These are phyloP conservation scores for Fusarium solani-melongenae DNA, from an alignment of 2,329 filamentous ascomycete genomes.

Conservation along the genomic window DNA sequence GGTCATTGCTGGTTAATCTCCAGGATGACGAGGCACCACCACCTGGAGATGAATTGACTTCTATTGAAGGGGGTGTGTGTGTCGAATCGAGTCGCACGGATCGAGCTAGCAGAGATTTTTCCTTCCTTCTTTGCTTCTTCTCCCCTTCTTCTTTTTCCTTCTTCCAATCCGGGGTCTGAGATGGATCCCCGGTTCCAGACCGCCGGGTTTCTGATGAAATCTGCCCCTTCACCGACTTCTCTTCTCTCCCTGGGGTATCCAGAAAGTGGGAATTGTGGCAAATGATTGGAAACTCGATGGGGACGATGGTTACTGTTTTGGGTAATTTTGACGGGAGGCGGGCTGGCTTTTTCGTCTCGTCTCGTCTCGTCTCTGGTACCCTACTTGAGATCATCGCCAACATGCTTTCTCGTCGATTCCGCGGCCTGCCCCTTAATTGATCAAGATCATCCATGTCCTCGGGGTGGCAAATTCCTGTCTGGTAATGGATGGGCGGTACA, in stretches of 20 bases:
- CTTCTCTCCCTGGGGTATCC: conserved; percentile 11
- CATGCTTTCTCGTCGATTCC: conserved; percentile 8
- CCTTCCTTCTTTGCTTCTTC: conserved; percentile 25
- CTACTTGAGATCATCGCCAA: conserved; percentile 17
- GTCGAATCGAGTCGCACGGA: neutral
- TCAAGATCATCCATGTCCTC: conserved; percentile 9
- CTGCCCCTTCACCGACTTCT: conserved; percentile 39
- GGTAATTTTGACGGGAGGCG: conserved; percentile 19
- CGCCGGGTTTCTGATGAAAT: conserved; percentile 31
- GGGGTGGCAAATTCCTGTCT: conserved; percentile 18
- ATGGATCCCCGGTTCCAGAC: conserved; percentile 36
- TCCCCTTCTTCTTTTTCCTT: conserved; percentile 28
- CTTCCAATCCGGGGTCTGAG: conserved; percentile 33
- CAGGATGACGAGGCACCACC: conserved; percentile 26
- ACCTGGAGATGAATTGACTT: neutral
- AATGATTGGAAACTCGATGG: conserved; percentile 19
- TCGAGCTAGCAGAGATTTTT: conserved; percentile 27
- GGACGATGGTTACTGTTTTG: conserved; percentile 6
- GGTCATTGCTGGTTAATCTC: neutral
- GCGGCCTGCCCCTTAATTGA: conserved; percentile 10
- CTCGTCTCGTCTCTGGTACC: neutral
- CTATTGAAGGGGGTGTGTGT: conserved; percentile 12
- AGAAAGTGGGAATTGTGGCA: conserved; percentile 37
- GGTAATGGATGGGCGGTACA: neutral
- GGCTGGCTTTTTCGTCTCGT: conserved; percentile 10